A percentile compares a stretch with the other conserved stretches of the same genome.
These are phyloP conservation scores for Saccharomycopsis javanensis DNA, from an alignment of 805 yeast species.

Conservation along the genomic window DNA sequence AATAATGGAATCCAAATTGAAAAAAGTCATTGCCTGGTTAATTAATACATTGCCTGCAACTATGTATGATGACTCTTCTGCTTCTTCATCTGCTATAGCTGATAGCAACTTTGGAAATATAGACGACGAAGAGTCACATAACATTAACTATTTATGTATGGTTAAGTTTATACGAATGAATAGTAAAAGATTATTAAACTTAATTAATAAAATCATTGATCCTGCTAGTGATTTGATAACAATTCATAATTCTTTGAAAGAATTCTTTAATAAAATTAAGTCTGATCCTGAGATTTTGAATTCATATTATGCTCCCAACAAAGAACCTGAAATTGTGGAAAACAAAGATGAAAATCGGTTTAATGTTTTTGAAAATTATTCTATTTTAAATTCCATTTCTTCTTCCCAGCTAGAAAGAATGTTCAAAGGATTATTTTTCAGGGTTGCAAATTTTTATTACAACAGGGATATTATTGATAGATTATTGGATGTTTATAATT, in stretches of 20 bases:
- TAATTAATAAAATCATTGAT: slow-evolving; percentile 44
- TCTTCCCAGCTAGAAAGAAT: neutral
- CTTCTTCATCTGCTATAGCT: neutral
- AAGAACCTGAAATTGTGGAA: neutral
- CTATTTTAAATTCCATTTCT: neutral
- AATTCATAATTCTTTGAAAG: slow-evolving; percentile 52
- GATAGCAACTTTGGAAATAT: neutral
- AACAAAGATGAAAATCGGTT: neutral
- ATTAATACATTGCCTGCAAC: slow-evolving; percentile 40
- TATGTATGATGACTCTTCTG: neutral
- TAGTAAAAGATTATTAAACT: slow-evolving; percentile 48
- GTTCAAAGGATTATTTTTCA: neutral
- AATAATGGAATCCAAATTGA: slow-evolving; percentile 29
- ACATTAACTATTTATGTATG: slow-evolving; percentile 36
- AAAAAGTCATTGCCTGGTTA: slow-evolving; percentile 55
- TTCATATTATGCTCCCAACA: neutral
- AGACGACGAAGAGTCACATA: slow-evolving; percentile 27
- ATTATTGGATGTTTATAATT: neutral
- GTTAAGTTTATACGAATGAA: slow-evolving; percentile 43
- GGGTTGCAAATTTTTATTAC: slow-evolving; percentile 32
- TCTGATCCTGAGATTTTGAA: slow-evolving; percentile 41
- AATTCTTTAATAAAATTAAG: slow-evolving; percentile 34
- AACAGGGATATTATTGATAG: slow-evolving; percentile 50
- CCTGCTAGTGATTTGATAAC: slow-evolving; percentile 52
- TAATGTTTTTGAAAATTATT: neutral